Evolutionary conservation across 1,139 yeast genomes (phyloP).

Genomic region (Blastobotrys petasosporus): DNA sequence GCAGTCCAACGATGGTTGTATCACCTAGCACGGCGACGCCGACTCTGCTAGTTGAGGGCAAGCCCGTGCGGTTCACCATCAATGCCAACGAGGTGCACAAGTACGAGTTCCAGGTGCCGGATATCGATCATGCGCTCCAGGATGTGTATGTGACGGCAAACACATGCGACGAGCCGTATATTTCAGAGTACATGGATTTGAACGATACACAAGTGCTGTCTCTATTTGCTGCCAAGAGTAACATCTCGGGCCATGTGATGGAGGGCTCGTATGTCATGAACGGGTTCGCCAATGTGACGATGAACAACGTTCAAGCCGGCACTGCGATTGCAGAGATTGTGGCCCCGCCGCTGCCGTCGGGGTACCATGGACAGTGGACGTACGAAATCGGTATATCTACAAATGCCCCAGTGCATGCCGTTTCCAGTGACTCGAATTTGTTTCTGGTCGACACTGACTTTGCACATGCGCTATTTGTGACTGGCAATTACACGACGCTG

Average conservation of each 20-base stretch:
- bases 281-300: constrained; percentile 28
- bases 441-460: constrained; percentile 68
- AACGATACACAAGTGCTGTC: constrained; percentile 6
- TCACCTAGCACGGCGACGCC: constrained; percentile 8
- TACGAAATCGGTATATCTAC: constrained; percentile 71
- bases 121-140: neutral
- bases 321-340: constrained; percentile 18
- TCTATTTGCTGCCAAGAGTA: constrained; percentile 18
- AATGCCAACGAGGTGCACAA: constrained; percentile 27
- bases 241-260: constrained; percentile 4
- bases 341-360: constrained; percentile 18
- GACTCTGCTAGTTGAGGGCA: constrained; percentile 20
- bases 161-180: constrained; percentile 19
- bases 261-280: constrained; percentile 13
- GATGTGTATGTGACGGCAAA: constrained; percentile 22
- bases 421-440: constrained; percentile 59
- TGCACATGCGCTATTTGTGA: constrained; percentile 60
- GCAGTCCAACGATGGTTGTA: constrained; percentile 1
- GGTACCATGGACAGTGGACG: constrained; percentile 26
- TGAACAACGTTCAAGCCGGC: constrained; percentile 13
- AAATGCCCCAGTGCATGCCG: constrained; percentile 58
- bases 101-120: constrained; percentile 16
- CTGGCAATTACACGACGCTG: constrained; percentile 48
- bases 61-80: constrained; percentile 24
- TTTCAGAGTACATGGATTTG: constrained; percentile 2